Conservation (phyloP, 345 rosid genomes). For the Carallia brachiata region DNA sequence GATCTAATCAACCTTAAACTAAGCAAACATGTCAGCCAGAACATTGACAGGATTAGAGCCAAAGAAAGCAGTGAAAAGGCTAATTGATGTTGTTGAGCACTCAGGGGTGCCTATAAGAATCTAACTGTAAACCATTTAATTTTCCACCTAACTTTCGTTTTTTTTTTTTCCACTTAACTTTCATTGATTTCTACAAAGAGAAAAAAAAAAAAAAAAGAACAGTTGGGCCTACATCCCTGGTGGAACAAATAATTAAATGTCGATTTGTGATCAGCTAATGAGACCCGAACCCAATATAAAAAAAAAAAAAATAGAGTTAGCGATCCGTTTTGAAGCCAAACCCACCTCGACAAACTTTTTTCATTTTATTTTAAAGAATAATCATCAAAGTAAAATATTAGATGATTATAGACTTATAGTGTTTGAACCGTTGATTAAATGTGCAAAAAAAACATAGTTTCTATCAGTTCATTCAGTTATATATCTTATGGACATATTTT, state of each 20-base stretch:
- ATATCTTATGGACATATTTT: no score
- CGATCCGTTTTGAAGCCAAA: no score
- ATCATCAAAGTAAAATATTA: no score
- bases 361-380: no score
- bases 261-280: no score
- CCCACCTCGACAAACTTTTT: no score
- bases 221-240: not conserved
- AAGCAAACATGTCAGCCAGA: conserved; percentile 40
- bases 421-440: no score
- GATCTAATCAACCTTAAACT: conserved; percentile 44
- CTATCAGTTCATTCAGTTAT: no score
- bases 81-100: conserved; percentile 43
- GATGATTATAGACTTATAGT: no score
- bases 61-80: conserved; percentile 29
- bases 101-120: conserved; percentile 10
- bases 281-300: no score
- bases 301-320: no score
- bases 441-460: no score
- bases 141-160: conserved; percentile 2
- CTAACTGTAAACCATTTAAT: conserved; percentile 7
- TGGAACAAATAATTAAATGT: not conserved
- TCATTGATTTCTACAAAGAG: not conserved
- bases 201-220: not conserved
- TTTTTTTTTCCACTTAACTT: not conserved
- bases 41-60: conserved; percentile 37